Percentiles rank a stretch among this genome's conserved stretches.
These are phyloP conservation scores for Salix udensis DNA, from an alignment of 345 rosid species.

Conservation along the genomic window DNA sequence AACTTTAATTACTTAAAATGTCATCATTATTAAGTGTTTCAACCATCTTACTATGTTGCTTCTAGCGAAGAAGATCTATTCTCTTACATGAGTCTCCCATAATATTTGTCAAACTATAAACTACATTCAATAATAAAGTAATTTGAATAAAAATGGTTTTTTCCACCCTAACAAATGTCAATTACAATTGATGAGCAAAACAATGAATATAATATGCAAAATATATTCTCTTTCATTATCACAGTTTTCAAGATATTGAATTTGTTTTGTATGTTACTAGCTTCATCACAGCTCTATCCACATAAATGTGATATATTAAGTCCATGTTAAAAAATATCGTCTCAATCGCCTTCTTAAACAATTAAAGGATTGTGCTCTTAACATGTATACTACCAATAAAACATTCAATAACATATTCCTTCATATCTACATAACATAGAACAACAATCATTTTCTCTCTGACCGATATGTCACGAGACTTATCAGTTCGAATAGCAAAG, in stretches of 20 bases:
- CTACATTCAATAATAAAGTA: not conserved
- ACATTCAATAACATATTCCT: not conserved
- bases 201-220: too few species aligned
- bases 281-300: not conserved
- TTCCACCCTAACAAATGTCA: not conserved
- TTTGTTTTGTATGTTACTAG: not conserved
- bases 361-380: accelerated
- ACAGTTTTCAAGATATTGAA: too few species aligned
- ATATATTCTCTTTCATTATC: too few species aligned
- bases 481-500: not conserved
- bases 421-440: not conserved
- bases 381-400: not conserved
- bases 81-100: not conserved
- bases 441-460: not conserved
- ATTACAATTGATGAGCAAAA: too few species aligned
- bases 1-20: not conserved
- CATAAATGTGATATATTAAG: not conserved
- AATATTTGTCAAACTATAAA: not conserved
- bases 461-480: not conserved
- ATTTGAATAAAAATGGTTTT: not conserved
- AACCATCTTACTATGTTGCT: not conserved
- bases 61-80: not conserved
- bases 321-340: not conserved
- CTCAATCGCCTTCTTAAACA: not conserved
- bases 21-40: not conserved